Percentiles rank a stretch among this genome's conserved stretches.
Evolutionary conservation across 495 filamentous ascomycete genomes (phyloP).

Genomic region (Massariosphaeria phaeospora): DNA sequence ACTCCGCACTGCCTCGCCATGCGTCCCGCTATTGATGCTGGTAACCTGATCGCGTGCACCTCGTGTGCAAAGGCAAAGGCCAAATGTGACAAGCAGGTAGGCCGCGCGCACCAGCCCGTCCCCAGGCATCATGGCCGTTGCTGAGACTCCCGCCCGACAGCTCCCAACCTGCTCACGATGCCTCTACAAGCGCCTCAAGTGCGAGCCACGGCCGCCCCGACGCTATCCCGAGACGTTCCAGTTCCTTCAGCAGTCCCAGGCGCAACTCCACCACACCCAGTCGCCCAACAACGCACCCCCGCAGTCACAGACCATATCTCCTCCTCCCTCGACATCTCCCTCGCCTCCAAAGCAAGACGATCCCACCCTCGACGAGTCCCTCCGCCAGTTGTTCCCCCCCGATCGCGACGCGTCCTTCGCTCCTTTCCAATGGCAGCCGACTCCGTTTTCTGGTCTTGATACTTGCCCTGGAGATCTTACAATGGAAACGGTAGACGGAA

Average conservation of each 20-base stretch:
- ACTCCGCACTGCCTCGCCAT: too few relatives aligned
- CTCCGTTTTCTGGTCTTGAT: background rate
- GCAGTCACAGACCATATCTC: background rate
- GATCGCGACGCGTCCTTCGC: too few relatives aligned
- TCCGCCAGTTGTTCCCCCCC: too few relatives aligned
- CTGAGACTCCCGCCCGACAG: too few relatives aligned
- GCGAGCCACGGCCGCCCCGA: background rate
- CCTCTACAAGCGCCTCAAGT: background rate
- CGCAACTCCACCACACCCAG: background rate
- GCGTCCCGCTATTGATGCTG: background rate
- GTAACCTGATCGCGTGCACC: background rate
- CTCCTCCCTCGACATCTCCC: background rate
- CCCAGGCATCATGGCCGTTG: background rate
- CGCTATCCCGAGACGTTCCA: background rate
- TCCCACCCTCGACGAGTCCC: background rate
- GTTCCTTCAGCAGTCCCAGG: background rate
- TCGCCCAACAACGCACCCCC: background rate
- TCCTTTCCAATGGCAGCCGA: background rate
- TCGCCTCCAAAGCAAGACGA: background rate
- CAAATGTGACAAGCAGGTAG: slow-evolving; percentile 1
- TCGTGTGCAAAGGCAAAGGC: background rate
- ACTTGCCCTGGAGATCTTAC: background rate
- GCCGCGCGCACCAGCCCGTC: background rate
- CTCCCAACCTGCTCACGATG: background rate
- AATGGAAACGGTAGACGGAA: background rate